A percentile compares a stretch with the other conserved stretches of the same genome.
Conservation (phyloP, 306 rosid species). For the Lotus japonicus region DNA sequence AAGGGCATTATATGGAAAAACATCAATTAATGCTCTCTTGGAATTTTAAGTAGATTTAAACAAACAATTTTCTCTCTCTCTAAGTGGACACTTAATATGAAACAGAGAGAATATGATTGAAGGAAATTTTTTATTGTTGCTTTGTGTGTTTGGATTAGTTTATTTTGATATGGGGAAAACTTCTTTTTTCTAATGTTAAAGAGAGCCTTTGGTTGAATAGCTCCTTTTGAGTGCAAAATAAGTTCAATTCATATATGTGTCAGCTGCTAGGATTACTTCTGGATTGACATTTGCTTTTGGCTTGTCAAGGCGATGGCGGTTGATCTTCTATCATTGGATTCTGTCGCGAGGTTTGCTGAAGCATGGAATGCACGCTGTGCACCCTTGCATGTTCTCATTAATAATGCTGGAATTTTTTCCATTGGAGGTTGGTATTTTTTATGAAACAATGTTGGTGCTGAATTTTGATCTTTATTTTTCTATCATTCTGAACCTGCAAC, state of each 20-base stretch:
- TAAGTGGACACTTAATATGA: too few relatives aligned
- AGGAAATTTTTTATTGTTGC: not conserved
- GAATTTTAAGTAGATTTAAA: too few relatives aligned
- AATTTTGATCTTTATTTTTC: not conserved
- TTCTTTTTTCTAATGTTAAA: not conserved
- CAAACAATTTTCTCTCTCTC: too few relatives aligned
- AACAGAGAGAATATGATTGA: too few relatives aligned
- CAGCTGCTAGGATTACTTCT: not conserved
- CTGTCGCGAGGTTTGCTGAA: conserved; percentile 75
- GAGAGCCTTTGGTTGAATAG: not conserved
- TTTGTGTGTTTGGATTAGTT: not conserved
- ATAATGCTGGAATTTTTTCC: conserved; percentile 95
- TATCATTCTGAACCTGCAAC: conserved; percentile 1
- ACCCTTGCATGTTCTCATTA: conserved; percentile 88
- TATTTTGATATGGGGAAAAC: not conserved
- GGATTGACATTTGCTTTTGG: conserved; percentile 19
- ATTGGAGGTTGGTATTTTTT: conserved; percentile 66
- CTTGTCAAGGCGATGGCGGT: conserved; percentile 72
- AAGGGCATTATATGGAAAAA: too few relatives aligned
- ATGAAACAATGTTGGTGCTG: not conserved
- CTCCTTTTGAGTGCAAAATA: not conserved
- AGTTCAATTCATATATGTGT: not conserved
- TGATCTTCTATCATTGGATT: conserved; percentile 92
- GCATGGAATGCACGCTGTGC: conserved; percentile 85
- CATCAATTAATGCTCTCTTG: too few relatives aligned